These are phyloP conservation scores for Salisapilia sapeloensis DNA, from an alignment of 352 stramenopile species.

Conservation along the genomic window DNA sequence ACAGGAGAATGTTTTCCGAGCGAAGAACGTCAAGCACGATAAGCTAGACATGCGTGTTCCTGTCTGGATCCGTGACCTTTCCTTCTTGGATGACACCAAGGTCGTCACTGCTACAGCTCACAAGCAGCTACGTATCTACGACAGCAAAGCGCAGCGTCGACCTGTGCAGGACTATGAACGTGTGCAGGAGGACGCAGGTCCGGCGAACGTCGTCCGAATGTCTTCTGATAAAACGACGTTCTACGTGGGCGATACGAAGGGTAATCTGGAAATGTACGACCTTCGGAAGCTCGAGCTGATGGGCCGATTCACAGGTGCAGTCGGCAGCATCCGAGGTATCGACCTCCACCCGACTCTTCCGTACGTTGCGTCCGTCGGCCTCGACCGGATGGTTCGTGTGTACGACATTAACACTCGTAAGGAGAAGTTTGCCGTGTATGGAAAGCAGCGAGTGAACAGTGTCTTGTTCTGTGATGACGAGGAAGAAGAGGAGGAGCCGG, in stretches of 20 bases:
- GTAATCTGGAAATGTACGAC: conserved; percentile 81
- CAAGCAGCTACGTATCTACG: conserved; percentile 72
- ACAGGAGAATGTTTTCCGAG: conserved; percentile 55
- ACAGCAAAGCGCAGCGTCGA: conserved; percentile 72
- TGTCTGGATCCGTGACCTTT: conserved; percentile 78
- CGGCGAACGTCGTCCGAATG: conserved; percentile 48
- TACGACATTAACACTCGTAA: conserved; percentile 82
- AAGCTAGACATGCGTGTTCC: conserved; percentile 78
- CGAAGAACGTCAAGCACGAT: conserved; percentile 79
- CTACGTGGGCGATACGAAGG: conserved; percentile 79
- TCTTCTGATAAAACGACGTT: conserved; percentile 63
- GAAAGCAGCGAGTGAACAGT: conserved; percentile 82
- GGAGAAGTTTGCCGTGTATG: conserved; percentile 52
- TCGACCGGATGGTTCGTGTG: conserved; percentile 90
- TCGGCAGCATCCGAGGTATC: conserved; percentile 83
- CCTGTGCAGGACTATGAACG: too few species aligned
- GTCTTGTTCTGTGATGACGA: conserved; percentile 66
- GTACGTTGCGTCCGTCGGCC: conserved; percentile 78
- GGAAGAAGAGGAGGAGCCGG: conserved; percentile 9
- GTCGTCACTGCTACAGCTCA: conserved; percentile 63
- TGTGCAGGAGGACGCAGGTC: conserved; percentile 43
- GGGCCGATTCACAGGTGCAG: conserved; percentile 75
- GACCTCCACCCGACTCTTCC: conserved; percentile 80
- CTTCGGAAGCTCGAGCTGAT: conserved; percentile 75
- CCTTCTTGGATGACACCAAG: conserved; percentile 52